Percentiles rank a stretch among this genome's conserved stretches.
Conservation (phyloP, 345 rosid genomes). For the Dimocarpus longan region DNA sequence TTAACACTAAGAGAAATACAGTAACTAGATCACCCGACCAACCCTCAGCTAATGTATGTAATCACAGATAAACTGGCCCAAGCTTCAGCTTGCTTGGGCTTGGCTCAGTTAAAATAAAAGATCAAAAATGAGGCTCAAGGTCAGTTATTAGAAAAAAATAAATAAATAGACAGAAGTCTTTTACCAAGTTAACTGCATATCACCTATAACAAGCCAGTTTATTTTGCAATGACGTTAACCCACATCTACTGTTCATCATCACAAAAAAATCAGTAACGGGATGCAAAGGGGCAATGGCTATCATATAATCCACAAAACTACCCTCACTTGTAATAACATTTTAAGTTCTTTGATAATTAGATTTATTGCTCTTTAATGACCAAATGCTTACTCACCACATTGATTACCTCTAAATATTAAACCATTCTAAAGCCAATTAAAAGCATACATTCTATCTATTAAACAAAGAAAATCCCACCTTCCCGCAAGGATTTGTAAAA, state of each 20-base stretch:
- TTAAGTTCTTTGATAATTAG: not conserved
- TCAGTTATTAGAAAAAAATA: not conserved
- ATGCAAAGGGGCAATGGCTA: not conserved
- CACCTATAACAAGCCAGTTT: not conserved
- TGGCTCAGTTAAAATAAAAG: not conserved
- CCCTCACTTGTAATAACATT: not conserved
- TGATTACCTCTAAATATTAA: not conserved
- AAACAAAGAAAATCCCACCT: conserved; percentile 49
- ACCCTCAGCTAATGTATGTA: not conserved
- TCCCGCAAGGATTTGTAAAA: conserved; percentile 80
- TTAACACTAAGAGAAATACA: not conserved
- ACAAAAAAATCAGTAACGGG: not conserved
- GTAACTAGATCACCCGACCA: not conserved
- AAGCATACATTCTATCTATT: not conserved
- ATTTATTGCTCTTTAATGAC: conserved; percentile 1
- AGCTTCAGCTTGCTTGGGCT: not conserved
- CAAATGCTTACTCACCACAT: not conserved
- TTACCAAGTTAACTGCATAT: not conserved
- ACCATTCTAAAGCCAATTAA: not conserved
- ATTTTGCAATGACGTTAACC: not conserved
- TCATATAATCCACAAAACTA: not conserved
- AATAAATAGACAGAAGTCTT: not conserved
- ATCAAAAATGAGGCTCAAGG: not conserved
- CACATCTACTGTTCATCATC: not conserved
- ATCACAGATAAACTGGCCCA: not conserved